Evolutionary conservation across 176 grass and related monocot genomes (phyloP).

Genomic region (Areca catechu): DNA sequence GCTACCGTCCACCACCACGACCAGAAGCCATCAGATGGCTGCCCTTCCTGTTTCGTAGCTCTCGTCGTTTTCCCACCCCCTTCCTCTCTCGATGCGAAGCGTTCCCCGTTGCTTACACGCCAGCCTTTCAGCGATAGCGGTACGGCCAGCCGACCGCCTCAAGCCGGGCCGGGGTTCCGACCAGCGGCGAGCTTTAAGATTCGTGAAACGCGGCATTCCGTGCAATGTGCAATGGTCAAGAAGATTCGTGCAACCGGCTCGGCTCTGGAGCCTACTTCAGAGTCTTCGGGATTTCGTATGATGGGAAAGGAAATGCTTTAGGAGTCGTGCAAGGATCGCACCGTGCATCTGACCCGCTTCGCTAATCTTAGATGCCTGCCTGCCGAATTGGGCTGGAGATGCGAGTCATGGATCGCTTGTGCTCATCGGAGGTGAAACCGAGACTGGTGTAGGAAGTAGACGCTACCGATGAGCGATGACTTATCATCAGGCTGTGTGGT

Average conservation of each 20-base stretch:
- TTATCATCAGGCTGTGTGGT: no score
- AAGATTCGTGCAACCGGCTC: background rate
- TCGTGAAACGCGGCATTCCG: background rate
- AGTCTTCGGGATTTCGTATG: no score
- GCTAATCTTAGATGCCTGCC: no score
- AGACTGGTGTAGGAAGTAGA: no score
- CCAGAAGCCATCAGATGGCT: background rate
- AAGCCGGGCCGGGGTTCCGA: background rate
- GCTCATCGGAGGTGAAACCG: no score
- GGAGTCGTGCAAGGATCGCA: no score
- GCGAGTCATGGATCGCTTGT: no score
- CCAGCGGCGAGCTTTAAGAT: no score
- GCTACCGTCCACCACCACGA: background rate
- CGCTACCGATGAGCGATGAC: no score
- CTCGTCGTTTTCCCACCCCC: slow-evolving; percentile 19
- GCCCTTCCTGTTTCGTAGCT: slow-evolving; percentile 4
- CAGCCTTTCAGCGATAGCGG: background rate
- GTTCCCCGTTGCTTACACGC: background rate
- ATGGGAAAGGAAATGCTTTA: no score
- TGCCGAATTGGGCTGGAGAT: no score
- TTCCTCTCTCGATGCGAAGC: slow-evolving; percentile 8
- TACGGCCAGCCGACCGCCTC: background rate
- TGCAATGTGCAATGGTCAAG: background rate
- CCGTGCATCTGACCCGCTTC: no score
- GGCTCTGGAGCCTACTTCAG: background rate